Conservation (phyloP, 768 basidiomycete species). For the Chiua virens region DNA sequence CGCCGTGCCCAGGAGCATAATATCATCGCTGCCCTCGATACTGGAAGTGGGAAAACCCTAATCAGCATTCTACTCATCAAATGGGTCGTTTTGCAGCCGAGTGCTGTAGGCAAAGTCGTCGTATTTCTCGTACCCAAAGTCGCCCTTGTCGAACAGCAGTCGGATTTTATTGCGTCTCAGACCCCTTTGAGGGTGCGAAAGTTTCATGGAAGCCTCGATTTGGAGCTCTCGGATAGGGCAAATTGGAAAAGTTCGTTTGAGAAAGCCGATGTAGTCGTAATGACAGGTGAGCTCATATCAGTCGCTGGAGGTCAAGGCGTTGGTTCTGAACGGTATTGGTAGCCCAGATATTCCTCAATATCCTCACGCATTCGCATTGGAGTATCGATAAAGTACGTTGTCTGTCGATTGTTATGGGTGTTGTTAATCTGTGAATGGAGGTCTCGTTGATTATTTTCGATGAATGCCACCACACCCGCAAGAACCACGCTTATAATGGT, state of each 20-base stretch:
- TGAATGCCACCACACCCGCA: slow-evolving; percentile 57
- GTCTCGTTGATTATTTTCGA: slow-evolving; percentile 58
- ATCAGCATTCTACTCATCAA: slow-evolving; percentile 68
- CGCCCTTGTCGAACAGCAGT: slow-evolving; percentile 82
- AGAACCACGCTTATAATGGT: slow-evolving; percentile 57
- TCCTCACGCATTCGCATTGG: slow-evolving; percentile 83
- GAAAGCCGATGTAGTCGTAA: slow-evolving; percentile 73
- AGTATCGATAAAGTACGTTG: slow-evolving; percentile 54
- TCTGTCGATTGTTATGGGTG: background rate
- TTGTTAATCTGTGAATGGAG: slow-evolving; percentile 28
- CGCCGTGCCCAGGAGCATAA: slow-evolving; percentile 48
- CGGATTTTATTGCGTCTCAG: slow-evolving; percentile 59
- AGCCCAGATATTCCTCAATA: slow-evolving; percentile 84
- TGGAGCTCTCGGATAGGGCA: slow-evolving; percentile 64
- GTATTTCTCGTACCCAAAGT: slow-evolving; percentile 87
- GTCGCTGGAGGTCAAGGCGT: background rate
- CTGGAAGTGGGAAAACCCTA: slow-evolving; percentile 61
- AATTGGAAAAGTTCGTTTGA: slow-evolving; percentile 67
- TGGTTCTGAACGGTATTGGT: slow-evolving; percentile 1
- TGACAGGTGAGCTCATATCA: slow-evolving; percentile 61
- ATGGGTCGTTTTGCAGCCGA: slow-evolving; percentile 60
- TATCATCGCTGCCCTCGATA: slow-evolving; percentile 59
- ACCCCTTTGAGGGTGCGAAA: slow-evolving; percentile 67
- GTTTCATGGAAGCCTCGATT: slow-evolving; percentile 68
- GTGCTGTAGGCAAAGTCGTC: slow-evolving; percentile 55